phyloP scores from a whole-genome alignment of 805 yeast genomes.

The Barnettozyma siamensis region DNA sequence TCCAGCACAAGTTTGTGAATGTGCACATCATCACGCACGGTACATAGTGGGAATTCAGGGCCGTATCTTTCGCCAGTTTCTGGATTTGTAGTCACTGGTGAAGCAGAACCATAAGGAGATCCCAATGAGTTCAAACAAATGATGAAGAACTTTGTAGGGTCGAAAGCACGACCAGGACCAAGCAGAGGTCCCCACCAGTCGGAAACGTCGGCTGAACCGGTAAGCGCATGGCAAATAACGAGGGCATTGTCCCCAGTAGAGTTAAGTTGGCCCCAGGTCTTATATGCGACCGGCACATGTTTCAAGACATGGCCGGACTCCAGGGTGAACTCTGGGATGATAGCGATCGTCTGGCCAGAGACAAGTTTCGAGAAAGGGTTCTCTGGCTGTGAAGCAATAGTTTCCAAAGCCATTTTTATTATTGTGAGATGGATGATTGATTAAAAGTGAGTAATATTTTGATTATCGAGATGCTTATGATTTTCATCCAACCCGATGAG shows the following conservation, averaged over 20 bases:
- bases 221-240: conserved; percentile 92
- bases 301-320: conserved; percentile 76
- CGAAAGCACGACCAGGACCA: conserved; percentile 84
- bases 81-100: conserved; percentile 82
- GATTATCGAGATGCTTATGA: too few relatives aligned
- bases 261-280: conserved; percentile 90
- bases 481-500: too few relatives aligned
- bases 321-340: conserved; percentile 64
- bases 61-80: conserved; percentile 75
- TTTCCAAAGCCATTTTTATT: conserved; percentile 6
- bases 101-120: conserved; percentile 93
- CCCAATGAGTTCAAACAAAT: conserved; percentile 91
- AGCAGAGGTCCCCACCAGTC: conserved; percentile 99
- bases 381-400: conserved; percentile 33
- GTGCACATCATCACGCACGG: conserved; percentile 87
- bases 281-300: conserved; percentile 88
- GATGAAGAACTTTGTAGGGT: conserved; percentile 80
- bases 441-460: too few relatives aligned
- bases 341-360: conserved; percentile 69
- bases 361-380: conserved; percentile 73
- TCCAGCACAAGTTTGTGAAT: conserved; percentile 77
- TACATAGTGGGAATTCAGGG: conserved; percentile 90
- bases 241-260: conserved; percentile 65
- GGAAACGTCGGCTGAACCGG: conserved; percentile 91
- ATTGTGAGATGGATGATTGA: too few relatives aligned